phyloP scores from a whole-genome alignment of 768 basidiomycete species.

The Russula dissimulans region DNA sequence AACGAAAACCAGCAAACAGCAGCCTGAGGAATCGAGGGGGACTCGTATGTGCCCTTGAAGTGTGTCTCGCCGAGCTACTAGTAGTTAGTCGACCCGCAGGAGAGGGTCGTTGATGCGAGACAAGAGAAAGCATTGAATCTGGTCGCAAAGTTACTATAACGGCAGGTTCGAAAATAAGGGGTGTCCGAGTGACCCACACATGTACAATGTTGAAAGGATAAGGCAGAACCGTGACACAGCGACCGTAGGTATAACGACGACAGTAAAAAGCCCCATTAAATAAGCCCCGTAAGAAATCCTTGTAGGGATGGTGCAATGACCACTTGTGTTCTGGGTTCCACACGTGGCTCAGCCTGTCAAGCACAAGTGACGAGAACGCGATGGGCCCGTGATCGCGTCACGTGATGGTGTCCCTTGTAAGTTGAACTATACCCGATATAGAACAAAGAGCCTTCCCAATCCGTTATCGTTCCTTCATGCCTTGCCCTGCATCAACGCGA shows the following conservation, averaged over 20 bases:
- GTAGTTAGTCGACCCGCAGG: too few relatives aligned
- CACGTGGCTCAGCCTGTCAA: too few relatives aligned
- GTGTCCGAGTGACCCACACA: neutral
- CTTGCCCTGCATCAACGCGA: neutral
- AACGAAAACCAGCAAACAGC: too few relatives aligned
- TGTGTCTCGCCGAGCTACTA: too few relatives aligned
- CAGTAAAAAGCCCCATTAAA: neutral
- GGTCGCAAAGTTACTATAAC: neutral
- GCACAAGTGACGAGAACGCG: too few relatives aligned
- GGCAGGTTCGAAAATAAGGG: neutral
- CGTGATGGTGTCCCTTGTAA: neutral
- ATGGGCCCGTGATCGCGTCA: neutral
- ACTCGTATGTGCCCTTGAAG: too few relatives aligned
- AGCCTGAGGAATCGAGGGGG: too few relatives aligned
- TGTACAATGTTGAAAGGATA: neutral
- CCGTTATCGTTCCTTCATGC: neutral
- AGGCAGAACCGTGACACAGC: neutral
- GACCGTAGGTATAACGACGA: constrained; percentile 4
- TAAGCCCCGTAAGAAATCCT: neutral
- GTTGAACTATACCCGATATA: constrained; percentile 7
- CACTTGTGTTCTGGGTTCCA: too few relatives aligned
- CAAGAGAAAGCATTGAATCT: neutral
- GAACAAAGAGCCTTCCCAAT: constrained; percentile 15
- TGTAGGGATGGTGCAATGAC: neutral
- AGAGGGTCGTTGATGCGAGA: neutral